Conservation (phyloP, 805 yeast species). For the Starmerella ratchasimensis region DNA sequence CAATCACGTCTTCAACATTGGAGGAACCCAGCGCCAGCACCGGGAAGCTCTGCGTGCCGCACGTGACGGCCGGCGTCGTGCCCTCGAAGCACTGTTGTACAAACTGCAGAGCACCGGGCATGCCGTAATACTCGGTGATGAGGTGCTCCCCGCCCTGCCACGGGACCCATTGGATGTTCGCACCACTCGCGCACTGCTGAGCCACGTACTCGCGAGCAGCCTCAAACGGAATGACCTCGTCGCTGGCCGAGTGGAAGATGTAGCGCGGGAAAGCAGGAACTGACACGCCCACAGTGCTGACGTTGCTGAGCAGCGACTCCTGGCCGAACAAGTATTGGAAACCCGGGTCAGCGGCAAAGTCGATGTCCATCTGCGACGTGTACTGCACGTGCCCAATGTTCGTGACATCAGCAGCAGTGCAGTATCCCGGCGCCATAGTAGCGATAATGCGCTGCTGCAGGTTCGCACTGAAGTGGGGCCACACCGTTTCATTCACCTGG, state of each 20-base stretch:
- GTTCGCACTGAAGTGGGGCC: slow-evolving; percentile 2
- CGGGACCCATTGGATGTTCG: slow-evolving; percentile 7
- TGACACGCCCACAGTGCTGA: slow-evolving; percentile 8
- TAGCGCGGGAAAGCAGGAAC: slow-evolving; percentile 18
- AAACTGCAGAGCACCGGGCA: slow-evolving; percentile 14
- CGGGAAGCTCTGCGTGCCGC: slow-evolving; percentile 4
- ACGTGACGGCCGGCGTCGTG: slow-evolving; percentile 3
- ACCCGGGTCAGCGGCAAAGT: slow-evolving; percentile 12
- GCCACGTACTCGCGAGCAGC: slow-evolving; percentile 11
- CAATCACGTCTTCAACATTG: slow-evolving; percentile 1
- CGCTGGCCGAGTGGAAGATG: slow-evolving; percentile 19
- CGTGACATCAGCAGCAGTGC: not conserved
- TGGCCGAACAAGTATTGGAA: slow-evolving; percentile 6
- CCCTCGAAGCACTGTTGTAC: slow-evolving; percentile 6
- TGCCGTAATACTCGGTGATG: slow-evolving; percentile 3
- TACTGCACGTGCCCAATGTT: not conserved
- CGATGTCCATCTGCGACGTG: slow-evolving; percentile 14
- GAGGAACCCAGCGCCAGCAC: slow-evolving; percentile 2
- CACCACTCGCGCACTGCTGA: slow-evolving; percentile 9
- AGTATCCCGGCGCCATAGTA: not conserved
- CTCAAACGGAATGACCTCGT: slow-evolving; percentile 18
- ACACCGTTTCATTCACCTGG: slow-evolving; percentile 4
- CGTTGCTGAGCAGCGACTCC: slow-evolving; percentile 1
- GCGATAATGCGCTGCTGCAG: slow-evolving; percentile 4
- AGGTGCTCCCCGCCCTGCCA: slow-evolving; percentile 8